phyloP scores from a whole-genome alignment of 768 basidiomycete genomes.

The Coprinopsis marcescibilis region DNA sequence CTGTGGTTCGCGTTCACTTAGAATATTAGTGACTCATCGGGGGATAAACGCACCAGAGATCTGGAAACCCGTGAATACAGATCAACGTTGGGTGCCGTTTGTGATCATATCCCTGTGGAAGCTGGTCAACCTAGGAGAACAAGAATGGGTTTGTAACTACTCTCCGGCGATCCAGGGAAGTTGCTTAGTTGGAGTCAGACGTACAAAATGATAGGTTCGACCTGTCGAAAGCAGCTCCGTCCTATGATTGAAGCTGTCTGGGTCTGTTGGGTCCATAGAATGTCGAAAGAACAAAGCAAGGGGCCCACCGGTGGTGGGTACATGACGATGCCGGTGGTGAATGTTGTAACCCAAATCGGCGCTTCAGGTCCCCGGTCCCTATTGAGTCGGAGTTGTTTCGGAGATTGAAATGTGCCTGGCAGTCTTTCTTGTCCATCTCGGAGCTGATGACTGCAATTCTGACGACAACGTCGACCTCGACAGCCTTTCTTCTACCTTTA shows the following conservation, averaged over 20 bases:
- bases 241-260: conserved; percentile 48
- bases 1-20: conserved; percentile 21
- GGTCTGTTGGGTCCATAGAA: conserved; percentile 35
- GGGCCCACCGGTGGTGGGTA: conserved; percentile 12
- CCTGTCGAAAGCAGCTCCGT: conserved; percentile 51
- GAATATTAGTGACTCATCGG: background rate
- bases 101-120: conserved; percentile 39
- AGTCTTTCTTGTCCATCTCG: conserved; percentile 8
- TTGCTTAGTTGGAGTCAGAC: conserved; percentile 4
- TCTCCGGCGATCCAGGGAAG: background rate
- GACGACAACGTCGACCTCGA: conserved; percentile 1
- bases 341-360: background rate
- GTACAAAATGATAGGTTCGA: conserved; percentile 60
- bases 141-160: background rate
- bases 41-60: conserved; percentile 34
- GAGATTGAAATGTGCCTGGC: conserved; percentile 9
- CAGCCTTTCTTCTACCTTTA: background rate
- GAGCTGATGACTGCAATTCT: conserved; percentile 5
- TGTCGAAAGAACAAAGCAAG: conserved; percentile 11
- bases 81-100: conserved; percentile 47
- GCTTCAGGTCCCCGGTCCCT: background rate
- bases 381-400: conserved; percentile 4
- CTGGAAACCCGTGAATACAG: conserved; percentile 81
- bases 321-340: background rate
- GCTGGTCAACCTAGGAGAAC: conserved; percentile 46